Percentiles rank a stretch among this genome's conserved stretches.
Evolutionary conservation across 2,329 filamentous ascomycete species (phyloP).

Genomic region (Exophiala sp.): DNA sequence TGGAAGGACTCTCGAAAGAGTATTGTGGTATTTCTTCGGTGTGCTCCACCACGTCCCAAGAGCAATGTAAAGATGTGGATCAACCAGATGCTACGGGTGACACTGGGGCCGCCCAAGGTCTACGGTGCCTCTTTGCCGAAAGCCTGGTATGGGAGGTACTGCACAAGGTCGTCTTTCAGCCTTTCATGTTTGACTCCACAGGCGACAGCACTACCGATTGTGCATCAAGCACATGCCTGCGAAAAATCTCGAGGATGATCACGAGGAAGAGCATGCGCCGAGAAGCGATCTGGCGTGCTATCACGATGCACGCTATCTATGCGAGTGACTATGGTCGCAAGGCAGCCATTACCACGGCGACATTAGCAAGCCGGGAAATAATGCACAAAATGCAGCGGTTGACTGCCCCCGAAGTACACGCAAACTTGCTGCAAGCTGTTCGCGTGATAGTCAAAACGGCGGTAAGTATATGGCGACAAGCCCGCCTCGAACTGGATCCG

Average conservation of each 20-base stretch:
- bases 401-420: slow-evolving; percentile 49
- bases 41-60: background rate
- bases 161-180: slow-evolving; percentile 55
- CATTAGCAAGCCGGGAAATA: slow-evolving; percentile 56
- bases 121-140: slow-evolving; percentile 53
- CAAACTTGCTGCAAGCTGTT: slow-evolving; percentile 50
- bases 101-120: slow-evolving; percentile 49
- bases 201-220: slow-evolving; percentile 54
- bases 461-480: slow-evolving; percentile 57
- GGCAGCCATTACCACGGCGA: slow-evolving; percentile 54
- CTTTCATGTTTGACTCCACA: slow-evolving; percentile 54
- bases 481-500: slow-evolving; percentile 55
- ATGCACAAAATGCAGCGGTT: slow-evolving; percentile 54
- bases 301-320: slow-evolving; percentile 56
- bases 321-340: slow-evolving; percentile 56
- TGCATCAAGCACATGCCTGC: slow-evolving; percentile 48
- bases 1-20: slow-evolving; percentile 50
- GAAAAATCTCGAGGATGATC: slow-evolving; percentile 54
- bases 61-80: background rate
- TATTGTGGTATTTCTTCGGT: slow-evolving; percentile 42
- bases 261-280: slow-evolving; percentile 55
- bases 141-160: slow-evolving; percentile 57
- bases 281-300: slow-evolving; percentile 57
- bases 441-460: slow-evolving; percentile 57
- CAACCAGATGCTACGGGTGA: slow-evolving; percentile 44